A percentile compares a stretch with the other conserved stretches of the same genome.
These are phyloP conservation scores for Leishmania gerbilli DNA, from an alignment of 208 protist species.

Conservation along the genomic window DNA sequence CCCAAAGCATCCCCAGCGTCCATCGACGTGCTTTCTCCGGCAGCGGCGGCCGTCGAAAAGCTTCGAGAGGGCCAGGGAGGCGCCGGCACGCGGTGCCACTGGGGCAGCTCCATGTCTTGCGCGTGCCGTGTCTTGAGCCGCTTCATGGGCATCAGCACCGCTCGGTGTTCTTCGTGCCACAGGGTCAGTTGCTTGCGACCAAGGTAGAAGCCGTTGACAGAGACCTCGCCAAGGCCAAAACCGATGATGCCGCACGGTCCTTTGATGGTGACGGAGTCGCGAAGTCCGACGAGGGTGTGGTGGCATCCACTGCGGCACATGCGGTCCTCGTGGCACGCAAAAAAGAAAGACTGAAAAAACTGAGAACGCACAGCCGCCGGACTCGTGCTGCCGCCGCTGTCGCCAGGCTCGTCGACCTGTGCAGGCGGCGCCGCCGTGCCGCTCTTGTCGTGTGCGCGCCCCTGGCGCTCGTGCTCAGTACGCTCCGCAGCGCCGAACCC, in stretches of 20 bases:
- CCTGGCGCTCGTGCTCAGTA: not conserved
- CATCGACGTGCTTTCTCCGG: not conserved
- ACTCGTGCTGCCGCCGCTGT: not conserved
- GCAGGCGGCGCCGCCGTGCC: not conserved
- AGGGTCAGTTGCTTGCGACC: slow-evolving; percentile 69
- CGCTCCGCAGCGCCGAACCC: not conserved
- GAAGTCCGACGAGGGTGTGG: slow-evolving; percentile 69
- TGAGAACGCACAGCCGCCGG: slow-evolving; percentile 20
- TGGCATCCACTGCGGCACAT: slow-evolving; percentile 40
- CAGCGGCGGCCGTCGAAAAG: not conserved
- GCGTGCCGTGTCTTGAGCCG: slow-evolving; percentile 41
- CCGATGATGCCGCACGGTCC: slow-evolving; percentile 78
- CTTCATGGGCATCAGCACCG: slow-evolving; percentile 61
- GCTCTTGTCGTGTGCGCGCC: not conserved
- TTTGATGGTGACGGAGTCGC: slow-evolving; percentile 61
- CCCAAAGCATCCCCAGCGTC: slow-evolving; percentile 7
- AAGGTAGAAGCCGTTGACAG: slow-evolving; percentile 69
- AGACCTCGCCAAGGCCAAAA: slow-evolving; percentile 66
- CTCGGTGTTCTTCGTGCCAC: slow-evolving; percentile 47
- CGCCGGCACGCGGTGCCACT: slow-evolving; percentile 25
- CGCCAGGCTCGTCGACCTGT: not conserved
- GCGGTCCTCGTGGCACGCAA: slow-evolving; percentile 52
- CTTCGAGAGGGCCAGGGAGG: slow-evolving; percentile 21
- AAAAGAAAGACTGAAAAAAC: slow-evolving; percentile 55
- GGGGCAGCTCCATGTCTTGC: slow-evolving; percentile 33